Percentiles rank a stretch among this genome's conserved stretches.
Conservation (phyloP, 2,329 filamentous ascomycete genomes). For the Cladobotryum protrusum region DNA sequence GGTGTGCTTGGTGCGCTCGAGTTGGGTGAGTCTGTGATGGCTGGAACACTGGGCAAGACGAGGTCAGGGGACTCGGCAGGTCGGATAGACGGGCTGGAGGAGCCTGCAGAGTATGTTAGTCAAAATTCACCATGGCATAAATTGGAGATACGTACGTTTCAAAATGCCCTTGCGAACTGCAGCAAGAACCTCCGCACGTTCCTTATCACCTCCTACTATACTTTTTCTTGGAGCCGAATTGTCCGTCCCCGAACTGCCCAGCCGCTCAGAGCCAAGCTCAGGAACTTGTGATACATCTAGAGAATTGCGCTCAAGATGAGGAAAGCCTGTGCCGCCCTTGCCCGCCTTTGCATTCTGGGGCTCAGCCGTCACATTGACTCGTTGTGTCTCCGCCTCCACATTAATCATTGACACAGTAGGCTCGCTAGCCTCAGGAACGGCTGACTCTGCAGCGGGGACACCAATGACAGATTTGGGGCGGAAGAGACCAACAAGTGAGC, state of each 20-base stretch:
- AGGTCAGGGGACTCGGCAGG: slow-evolving; percentile 53
- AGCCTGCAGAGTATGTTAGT: slow-evolving; percentile 38
- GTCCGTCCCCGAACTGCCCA: slow-evolving; percentile 53
- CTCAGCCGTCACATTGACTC: slow-evolving; percentile 68
- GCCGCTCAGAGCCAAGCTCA: slow-evolving; percentile 41
- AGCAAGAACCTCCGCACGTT: slow-evolving; percentile 84
- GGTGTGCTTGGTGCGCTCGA: slow-evolving; percentile 87
- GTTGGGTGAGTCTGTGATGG: slow-evolving; percentile 68
- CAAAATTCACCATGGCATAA: background rate
- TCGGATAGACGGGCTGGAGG: slow-evolving; percentile 60
- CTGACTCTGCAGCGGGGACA: slow-evolving; percentile 63
- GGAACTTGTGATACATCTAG: slow-evolving; percentile 56
- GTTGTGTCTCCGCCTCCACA: slow-evolving; percentile 85
- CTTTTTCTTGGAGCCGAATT: slow-evolving; percentile 68
- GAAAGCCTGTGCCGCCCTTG: slow-evolving; percentile 71
- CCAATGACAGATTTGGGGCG: slow-evolving; percentile 88
- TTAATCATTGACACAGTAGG: slow-evolving; percentile 94
- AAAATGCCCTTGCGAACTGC: slow-evolving; percentile 93
- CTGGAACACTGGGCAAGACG: slow-evolving; percentile 55
- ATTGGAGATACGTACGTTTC: slow-evolving; percentile 57
- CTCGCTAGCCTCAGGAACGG: slow-evolving; percentile 60
- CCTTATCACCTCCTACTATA: slow-evolving; percentile 83
- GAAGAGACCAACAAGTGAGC: slow-evolving; percentile 90
- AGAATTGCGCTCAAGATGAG: slow-evolving; percentile 76
- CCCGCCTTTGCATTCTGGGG: slow-evolving; percentile 61